Base-by-base conservation (phyloP, 345 rosid species). In the Citrus medica region DNA sequence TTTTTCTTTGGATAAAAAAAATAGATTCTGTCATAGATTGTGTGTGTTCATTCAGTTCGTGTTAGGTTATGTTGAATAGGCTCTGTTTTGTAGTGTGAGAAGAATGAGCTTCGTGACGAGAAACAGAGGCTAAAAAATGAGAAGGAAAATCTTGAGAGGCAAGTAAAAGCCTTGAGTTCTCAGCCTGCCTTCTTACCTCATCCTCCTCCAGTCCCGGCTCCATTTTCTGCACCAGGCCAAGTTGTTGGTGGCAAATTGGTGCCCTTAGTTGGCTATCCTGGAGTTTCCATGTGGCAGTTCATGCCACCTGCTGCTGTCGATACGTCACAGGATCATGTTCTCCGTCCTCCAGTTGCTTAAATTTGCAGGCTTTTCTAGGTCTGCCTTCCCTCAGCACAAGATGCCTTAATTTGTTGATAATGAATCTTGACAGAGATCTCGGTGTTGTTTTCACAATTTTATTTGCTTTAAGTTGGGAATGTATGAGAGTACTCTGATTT, bases 41-140 rank as follows among this genome's bases (percentile, higher is more conserved):
- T 28, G 27, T 16, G 25, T 27, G 27, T 48, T 42, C 37, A 64
- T 75, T 42, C 70, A 63, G 64, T 22, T 65, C 16, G n/a, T 65
- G 48, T 48, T 65, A 2, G 63, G 40, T 13, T 68, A 61, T 66
- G 30, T 68, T 78, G 67, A 74, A 24, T 60, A 5, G 24, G 25
- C 30, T 70, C 3, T 60, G 51, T 69, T 77, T 65, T 77, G 59
- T 75, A 92, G 97, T 86, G 82, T 30, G 97, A 92, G 85, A 92
- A 92, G 87, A 87, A 85, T 68, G 98, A 93, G 82, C 89, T 93
- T 73, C 90, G 93, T 0, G 93, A 92, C 51, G 97, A 93, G 90
- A 93, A 92, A 79, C 95, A 89, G 78, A 90, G 91, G 87, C 85
- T 96, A 12, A 96, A 94, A 86, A 78, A 78, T 1, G 97, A 96